phyloP scores from a whole-genome alignment of 75 land plant species.

The Cryptomeria japonica region DNA sequence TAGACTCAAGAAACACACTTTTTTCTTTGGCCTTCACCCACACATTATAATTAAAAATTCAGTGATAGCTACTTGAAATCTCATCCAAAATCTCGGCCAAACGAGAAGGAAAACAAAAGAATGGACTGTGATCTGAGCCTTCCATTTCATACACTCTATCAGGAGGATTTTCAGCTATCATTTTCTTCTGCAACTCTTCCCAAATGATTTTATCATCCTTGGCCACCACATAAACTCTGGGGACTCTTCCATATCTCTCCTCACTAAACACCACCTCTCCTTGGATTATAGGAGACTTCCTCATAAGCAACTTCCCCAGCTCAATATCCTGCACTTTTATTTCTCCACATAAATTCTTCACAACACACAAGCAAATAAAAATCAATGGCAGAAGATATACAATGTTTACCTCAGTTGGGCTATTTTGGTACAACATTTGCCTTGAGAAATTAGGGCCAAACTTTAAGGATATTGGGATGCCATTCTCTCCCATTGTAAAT shows the following conservation, averaged over 20 bases:
- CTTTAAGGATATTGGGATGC: too few species aligned
- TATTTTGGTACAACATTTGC: background rate
- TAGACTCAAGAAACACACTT: background rate
- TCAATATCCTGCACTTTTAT: background rate
- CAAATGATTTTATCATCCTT: slow-evolving; percentile 31
- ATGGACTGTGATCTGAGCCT: slow-evolving; percentile 55
- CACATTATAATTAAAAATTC: background rate
- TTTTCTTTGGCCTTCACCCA: background rate
- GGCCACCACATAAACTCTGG: slow-evolving; percentile 34
- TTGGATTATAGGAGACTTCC: background rate
- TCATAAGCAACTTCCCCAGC: background rate
- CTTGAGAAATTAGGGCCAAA: too few species aligned
- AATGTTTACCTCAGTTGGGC: background rate
- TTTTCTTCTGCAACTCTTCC: slow-evolving; percentile 22
- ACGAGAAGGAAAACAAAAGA: slow-evolving; percentile 35
- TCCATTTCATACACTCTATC: slow-evolving; percentile 36
- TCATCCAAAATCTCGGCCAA: slow-evolving; percentile 27
- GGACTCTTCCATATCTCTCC: slow-evolving; percentile 37
- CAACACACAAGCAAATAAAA: background rate
- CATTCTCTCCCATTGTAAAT: background rate
- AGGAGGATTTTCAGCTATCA: slow-evolving; percentile 22
- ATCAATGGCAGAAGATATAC: background rate
- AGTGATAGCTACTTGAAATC: background rate
- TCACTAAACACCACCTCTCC: slow-evolving; percentile 7
- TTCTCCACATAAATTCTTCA: background rate